Evolutionary conservation across 2,329 filamentous ascomycete genomes (phyloP).

Genomic region (Trichoderma semiorbis): DNA sequence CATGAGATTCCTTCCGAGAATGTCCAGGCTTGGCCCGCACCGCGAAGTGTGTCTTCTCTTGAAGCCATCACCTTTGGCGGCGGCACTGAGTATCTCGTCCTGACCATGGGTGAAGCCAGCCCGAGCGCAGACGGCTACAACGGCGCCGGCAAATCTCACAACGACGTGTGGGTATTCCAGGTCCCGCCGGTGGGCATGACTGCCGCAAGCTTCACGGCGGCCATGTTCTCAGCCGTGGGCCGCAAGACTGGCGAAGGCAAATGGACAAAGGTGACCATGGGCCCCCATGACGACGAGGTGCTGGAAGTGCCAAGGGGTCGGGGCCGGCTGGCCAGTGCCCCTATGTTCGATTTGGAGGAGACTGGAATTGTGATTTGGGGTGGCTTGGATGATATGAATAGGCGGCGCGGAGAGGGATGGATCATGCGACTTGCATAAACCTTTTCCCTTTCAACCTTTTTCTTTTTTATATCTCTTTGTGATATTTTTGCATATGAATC

Average conservation of each 20-base stretch:
- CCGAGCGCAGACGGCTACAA: constrained; percentile 48
- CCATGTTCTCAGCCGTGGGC: constrained; percentile 52
- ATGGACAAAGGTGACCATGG: constrained; percentile 50
- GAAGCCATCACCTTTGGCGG: constrained; percentile 56
- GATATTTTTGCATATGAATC: not conserved
- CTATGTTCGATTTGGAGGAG: constrained; percentile 57
- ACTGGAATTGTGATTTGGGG: constrained; percentile 59
- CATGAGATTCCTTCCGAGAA: constrained; percentile 36
- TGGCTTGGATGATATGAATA: constrained; percentile 50
- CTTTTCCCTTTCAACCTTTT: not conserved
- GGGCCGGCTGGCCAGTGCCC: constrained; percentile 56
- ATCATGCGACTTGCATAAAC: constrained; percentile 53
- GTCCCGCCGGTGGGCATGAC: constrained; percentile 54
- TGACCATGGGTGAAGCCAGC: constrained; percentile 57
- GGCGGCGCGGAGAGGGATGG: constrained; percentile 60
- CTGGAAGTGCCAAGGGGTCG: constrained; percentile 49
- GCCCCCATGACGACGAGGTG: constrained; percentile 52
- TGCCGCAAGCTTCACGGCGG: constrained; percentile 52
- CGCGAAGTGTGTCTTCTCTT: constrained; percentile 52
- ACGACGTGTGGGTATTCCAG: constrained; percentile 63
- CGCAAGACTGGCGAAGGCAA: constrained; percentile 54
- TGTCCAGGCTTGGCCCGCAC: constrained; percentile 46
- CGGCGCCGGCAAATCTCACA: constrained; percentile 52
- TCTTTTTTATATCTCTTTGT: not conserved
- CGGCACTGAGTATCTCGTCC: constrained; percentile 59